Evolutionary conservation across 2,329 filamentous ascomycete species (phyloP), one percentile per base, ranked within the genome.

Genomic region (Aspergillus caelatus): DNA sequence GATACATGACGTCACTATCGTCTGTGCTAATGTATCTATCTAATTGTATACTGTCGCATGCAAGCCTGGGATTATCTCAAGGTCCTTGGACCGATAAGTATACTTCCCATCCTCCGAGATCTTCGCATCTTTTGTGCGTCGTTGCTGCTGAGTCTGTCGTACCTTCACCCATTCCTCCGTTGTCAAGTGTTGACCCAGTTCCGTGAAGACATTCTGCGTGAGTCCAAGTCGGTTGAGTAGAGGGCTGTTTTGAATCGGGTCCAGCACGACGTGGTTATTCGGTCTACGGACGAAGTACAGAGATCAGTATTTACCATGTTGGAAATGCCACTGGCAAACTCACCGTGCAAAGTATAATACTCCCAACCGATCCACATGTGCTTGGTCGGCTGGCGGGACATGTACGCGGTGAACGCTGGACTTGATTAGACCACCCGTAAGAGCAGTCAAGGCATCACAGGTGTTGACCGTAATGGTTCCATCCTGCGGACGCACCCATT

Each of bases 381-480:
- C 78, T 68, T 85, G 83, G 60, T 85, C 83, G 14, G 77, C 65
- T 0, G 83, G 83, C 1, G 82, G 83, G 12, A 79, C 77, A 52
- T 81, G 77, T 0, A 86, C 83, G 1, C 83, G 79, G 60, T 85
- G 83, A n/a, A 84, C 75, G 12, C 78, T 82, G 5, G 77, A 81
- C 71, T 85, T 84, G 50, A 85, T 74, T 57, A 82, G 81, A 0
- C 82, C 82, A 2, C 82, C 82, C 0, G 83, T 85, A 12, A 85
- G 67, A 21, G 81, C 81, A 3, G 80, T 82, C 41, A 85, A 67
- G 0, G 83, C 79, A 67, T 86, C 84, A 8, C 80, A 82, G 0
- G 83, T 80, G 58, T 85, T 86, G 34, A 85, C 82, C 0, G 83
- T 85, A 10, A 86, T 79, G 0, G 81, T 84, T 0, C 81, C 83